Conservation (phyloP, 768 basidiomycete genomes). For the Austroboletus festivus region DNA sequence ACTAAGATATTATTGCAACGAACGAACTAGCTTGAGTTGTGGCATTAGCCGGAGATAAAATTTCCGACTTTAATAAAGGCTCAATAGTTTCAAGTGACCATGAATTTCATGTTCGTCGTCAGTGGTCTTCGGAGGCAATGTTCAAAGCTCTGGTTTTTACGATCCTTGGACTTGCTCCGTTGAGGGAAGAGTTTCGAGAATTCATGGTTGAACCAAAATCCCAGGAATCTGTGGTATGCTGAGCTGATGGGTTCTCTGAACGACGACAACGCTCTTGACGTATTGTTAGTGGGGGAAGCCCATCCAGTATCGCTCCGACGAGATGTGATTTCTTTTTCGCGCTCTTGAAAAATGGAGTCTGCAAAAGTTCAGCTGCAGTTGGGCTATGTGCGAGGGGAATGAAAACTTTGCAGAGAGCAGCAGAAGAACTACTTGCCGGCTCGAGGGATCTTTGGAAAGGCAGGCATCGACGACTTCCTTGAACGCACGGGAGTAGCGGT, state of each 20-base stretch:
- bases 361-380: conserved; percentile 71
- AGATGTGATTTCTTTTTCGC: conserved; percentile 80
- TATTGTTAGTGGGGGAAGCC: conserved; percentile 67
- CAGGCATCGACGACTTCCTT: conserved; percentile 82
- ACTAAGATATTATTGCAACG: neutral
- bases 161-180: conserved; percentile 4
- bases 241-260: conserved; percentile 34
- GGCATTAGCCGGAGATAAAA: neutral
- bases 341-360: conserved; percentile 72
- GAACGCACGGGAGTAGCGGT: conserved; percentile 78
- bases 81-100: no score
- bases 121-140: conserved; percentile 2
- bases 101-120: conserved; percentile 7
- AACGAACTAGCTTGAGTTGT: conserved; percentile 9
- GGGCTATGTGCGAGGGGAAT: conserved; percentile 48
- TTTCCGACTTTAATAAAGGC: neutral
- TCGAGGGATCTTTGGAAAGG: conserved; percentile 78
- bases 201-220: conserved; percentile 56
- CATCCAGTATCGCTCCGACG: conserved; percentile 69
- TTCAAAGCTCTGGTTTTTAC: conserved; percentile 2
- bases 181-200: conserved; percentile 28
- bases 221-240: conserved; percentile 73
- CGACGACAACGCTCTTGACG: conserved; percentile 67
- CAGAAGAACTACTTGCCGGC: conserved; percentile 45
- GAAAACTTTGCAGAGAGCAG: neutral